Evolutionary conservation across 2,329 filamentous ascomycete species (phyloP).

Genomic region (Fulvia fulva): DNA sequence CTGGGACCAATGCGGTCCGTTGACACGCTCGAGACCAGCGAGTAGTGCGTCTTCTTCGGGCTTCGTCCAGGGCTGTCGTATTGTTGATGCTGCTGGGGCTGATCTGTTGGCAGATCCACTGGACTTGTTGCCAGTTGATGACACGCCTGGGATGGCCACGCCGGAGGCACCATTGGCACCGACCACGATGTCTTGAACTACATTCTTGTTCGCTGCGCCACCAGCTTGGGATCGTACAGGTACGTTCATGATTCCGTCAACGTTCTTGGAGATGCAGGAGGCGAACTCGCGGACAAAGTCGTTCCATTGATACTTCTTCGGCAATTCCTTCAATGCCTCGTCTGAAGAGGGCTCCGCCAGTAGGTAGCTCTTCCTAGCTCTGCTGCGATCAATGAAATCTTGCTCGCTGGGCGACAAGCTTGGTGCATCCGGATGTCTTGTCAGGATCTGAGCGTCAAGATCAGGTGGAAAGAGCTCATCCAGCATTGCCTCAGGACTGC

Average conservation of each 20-base stretch:
- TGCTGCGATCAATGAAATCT: slow-evolving; percentile 55
- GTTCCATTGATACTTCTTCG: slow-evolving; percentile 60
- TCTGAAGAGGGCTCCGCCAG: slow-evolving; percentile 43
- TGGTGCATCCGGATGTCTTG: slow-evolving; percentile 51
- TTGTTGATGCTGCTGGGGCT: slow-evolving; percentile 20
- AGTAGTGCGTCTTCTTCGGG: slow-evolving; percentile 89
- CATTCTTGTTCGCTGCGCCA: slow-evolving; percentile 6
- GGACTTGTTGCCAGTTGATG: slow-evolving; percentile 4
- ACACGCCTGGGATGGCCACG: background rate
- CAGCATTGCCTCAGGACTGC: slow-evolving; percentile 53
- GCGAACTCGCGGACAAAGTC: slow-evolving; percentile 59
- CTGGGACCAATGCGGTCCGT: slow-evolving; percentile 89
- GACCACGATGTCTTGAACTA: slow-evolving; percentile 4
- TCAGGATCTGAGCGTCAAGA: slow-evolving; percentile 51
- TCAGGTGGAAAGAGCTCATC: slow-evolving; percentile 58
- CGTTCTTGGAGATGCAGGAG: slow-evolving; percentile 55
- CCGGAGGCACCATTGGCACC: background rate
- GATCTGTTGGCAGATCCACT: slow-evolving; percentile 12
- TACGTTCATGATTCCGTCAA: slow-evolving; percentile 42
- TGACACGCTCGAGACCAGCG: slow-evolving; percentile 81
- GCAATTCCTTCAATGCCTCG: slow-evolving; percentile 48
- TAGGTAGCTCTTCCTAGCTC: slow-evolving; percentile 54
- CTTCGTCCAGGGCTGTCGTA: slow-evolving; percentile 74
- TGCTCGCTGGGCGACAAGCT: slow-evolving; percentile 55
- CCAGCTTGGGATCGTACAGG: slow-evolving; percentile 26